Evolutionary conservation across 352 stramenopile genomes (phyloP), one percentile per base, ranked within the genome.

Genomic region (Phytophthora crassamura): DNA sequence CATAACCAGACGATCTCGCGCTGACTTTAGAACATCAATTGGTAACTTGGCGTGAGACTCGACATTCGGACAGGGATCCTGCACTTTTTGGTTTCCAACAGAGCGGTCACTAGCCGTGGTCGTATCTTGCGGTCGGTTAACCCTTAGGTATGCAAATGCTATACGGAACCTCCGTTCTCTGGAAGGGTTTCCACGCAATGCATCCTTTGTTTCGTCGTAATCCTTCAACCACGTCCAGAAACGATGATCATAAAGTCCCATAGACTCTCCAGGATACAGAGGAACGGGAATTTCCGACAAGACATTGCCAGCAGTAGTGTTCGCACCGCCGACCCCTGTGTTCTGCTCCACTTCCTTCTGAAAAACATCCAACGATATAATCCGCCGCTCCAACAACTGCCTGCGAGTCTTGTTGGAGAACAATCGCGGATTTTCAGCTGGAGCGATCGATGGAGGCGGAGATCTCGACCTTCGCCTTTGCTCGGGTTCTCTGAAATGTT

Each of bases 201-300:
- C 64, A 30, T 68, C 50, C 14, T 75, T 72, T 14, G 49, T 61
- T 42, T 72, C 62, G 8, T 58, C 52, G 36, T 22, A 69, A 5
- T 47, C 18, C 12, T 39, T 55, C 22, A 69, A 46, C 67, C 67
- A 75, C 10, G 32, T 57, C 67, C 62, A 75, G 42, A 75, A 75
- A 2, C 51, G 49, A 49, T 72, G 62, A 15, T 69, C 62, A 40
- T 65, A 75, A 39, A 72, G 42, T 4, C 67, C 62, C 51, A 72
- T 72, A 9, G 61, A 69, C 28, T 75, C 62, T 8, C 62, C 56
- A 47, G 50, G 51, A 50, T 45, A 36, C 16, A 75, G 48, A 32
- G 67, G 67, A 10, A 72, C 50, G 38, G 67, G 67, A 34, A 75
- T 75, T 12, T 25, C 40, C 18, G 50, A 16, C 7, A 72, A 5